A percentile compares a stretch with the other conserved stretches of the same genome.
Conservation (phyloP, 2,329 filamentous ascomycete genomes). For the Penicillium sp. region DNA sequence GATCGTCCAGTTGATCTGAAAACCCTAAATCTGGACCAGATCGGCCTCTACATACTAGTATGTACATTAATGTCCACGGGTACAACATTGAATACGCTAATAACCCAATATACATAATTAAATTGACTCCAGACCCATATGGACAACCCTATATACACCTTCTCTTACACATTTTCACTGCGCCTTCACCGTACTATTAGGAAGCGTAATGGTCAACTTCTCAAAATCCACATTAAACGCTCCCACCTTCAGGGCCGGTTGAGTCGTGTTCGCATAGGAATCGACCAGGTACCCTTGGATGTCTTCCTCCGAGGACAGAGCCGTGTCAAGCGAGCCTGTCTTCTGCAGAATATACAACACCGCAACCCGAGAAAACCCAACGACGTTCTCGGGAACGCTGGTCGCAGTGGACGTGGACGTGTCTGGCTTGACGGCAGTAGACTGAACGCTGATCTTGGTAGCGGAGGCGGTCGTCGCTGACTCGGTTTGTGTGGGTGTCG, state of each 20-base stretch:
- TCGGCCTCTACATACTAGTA: background rate
- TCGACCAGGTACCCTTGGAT: conserved; percentile 35
- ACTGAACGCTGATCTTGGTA: background rate
- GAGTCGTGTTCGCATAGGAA: conserved; percentile 25
- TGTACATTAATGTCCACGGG: too few relatives aligned
- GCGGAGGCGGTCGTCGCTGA: conserved; percentile 19
- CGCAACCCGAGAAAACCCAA: conserved; percentile 39
- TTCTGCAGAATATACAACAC: conserved; percentile 45
- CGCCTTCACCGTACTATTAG: conserved; percentile 28
- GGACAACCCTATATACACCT: background rate
- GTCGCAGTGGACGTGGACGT: background rate
- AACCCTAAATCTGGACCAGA: background rate
- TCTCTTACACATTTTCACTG: conserved; percentile 1
- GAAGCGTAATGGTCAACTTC: conserved; percentile 35
- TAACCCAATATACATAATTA: background rate
- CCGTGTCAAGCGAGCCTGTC: conserved; percentile 32
- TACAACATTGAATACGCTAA: background rate
- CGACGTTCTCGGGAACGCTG: conserved; percentile 22
- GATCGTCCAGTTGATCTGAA: conserved; percentile 1
- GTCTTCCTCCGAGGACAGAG: conserved; percentile 30
- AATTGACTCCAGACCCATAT: background rate
- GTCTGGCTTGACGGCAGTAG: background rate
- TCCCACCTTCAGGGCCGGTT: conserved; percentile 21
- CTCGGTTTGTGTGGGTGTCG: conserved; percentile 18
- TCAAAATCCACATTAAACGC: conserved; percentile 38